phyloP scores from a whole-genome alignment of 305 asterid species.

The Ilex paraguariensis region DNA sequence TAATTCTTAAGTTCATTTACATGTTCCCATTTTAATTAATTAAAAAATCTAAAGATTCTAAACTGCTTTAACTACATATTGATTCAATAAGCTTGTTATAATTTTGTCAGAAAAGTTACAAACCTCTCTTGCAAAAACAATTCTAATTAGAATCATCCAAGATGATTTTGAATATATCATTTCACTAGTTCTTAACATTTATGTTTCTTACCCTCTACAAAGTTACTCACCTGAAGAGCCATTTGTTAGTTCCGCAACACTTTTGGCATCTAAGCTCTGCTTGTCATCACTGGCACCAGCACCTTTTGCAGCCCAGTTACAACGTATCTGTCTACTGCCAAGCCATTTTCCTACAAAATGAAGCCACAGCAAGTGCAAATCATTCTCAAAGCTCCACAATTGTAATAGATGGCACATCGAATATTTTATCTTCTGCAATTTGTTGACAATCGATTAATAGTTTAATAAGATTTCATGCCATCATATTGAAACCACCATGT shows the following conservation, averaged over 20 bases:
- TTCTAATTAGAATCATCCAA: too few species aligned
- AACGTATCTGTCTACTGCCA: constrained; percentile 93
- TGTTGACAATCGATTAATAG: neutral
- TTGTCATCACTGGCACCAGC: constrained; percentile 71
- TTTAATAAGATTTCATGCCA: neutral
- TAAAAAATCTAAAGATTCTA: too few species aligned
- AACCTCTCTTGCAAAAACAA: neutral
- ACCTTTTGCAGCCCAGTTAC: constrained; percentile 97
- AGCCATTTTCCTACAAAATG: constrained; percentile 76
- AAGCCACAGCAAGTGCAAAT: neutral
- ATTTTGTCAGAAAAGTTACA: neutral
- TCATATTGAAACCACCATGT: neutral
- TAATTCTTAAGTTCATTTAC: neutral
- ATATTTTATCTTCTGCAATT: neutral
- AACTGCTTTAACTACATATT: neutral
- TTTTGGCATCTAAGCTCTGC: constrained; percentile 69
- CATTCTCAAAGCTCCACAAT: neutral
- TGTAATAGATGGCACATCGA: neutral
- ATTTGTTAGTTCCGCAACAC: constrained; percentile 71
- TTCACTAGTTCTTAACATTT: neutral
- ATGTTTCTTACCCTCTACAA: neutral
- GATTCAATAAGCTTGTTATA: neutral
- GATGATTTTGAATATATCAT: neutral
- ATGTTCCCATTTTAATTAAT: too few species aligned
- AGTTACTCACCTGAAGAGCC: constrained; percentile 62